Base-by-base conservation (phyloP, 2,329 filamentous ascomycete genomes). In the Biscogniauxia sp. region DNA sequence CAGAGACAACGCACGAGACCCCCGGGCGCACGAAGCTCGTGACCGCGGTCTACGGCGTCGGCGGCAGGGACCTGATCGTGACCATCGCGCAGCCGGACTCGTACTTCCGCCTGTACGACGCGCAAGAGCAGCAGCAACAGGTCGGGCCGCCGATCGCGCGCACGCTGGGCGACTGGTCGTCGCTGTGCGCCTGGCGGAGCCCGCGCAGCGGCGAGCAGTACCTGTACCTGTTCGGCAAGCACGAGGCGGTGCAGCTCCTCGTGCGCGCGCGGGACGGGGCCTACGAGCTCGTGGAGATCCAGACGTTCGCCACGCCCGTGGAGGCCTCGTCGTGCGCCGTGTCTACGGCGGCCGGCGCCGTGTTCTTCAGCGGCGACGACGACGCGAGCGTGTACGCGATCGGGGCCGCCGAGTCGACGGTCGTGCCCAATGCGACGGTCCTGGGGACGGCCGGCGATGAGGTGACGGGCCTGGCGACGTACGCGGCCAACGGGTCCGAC, bases 1-100 rank as follows among this genome's bases (percentile, higher is more conserved):
- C 65, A 1, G 74, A 78, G 59, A 66, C 73, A 8, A 61, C 65
- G 2, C 69, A 73, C 20, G 64, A 71, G 49, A 70, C 70, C 20
- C 75, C 78, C 1, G 79, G 79, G 3, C 75, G 80, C 26, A 80
- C 78, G n/a, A 81, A 81, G 65, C 72, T 80, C 6, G 72, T 80
- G 13, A 73, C 75, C 9, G 73, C 76, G 0, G 67, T 78, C 1
- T 74, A 81, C 58, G 72, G 69, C 17, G 62, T 79, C 9, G 73
- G 63, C 3, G 71, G 66, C 15, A 74, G 72, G 32, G 77, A 80
- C 53, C 63, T 77, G 15, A 63, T 78, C 13, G 65, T 79, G 41
- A 79, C 77, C 1, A 76, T 81, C 32, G 77, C 78, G 1, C 71
- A 76, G 61, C 73, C 79, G 0, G 78, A 80, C 57, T 80, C 78